A percentile compares a stretch with the other conserved stretches of the same genome.
These are phyloP conservation scores for Thielaviopsis musarum DNA, from an alignment of 2,329 filamentous ascomycete species.

Conservation along the genomic window DNA sequence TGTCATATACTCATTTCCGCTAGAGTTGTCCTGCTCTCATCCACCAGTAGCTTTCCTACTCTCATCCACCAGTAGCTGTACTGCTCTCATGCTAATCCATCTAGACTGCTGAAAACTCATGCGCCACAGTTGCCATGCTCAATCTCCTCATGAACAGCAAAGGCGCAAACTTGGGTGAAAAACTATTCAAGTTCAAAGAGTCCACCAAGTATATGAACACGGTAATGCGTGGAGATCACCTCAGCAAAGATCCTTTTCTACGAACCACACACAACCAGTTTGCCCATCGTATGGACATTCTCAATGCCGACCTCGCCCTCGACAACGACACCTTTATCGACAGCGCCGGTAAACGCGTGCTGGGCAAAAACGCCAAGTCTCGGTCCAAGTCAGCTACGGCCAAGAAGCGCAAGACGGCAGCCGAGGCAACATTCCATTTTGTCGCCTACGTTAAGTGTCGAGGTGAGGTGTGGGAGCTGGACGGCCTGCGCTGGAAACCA, in stretches of 20 bases:
- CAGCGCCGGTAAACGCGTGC: constrained; percentile 17
- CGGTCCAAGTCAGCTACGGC: constrained; percentile 16
- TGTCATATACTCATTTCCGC: constrained; percentile 11
- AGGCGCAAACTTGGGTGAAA: constrained; percentile 48
- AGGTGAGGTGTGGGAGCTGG: constrained; percentile 72
- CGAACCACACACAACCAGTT: constrained; percentile 79
- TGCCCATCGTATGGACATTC: constrained; percentile 58
- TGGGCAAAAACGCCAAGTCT: constrained; percentile 18
- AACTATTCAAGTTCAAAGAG: constrained; percentile 55
- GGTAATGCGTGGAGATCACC: constrained; percentile 55
- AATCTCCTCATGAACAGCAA: constrained; percentile 84
- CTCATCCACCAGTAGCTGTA: no score
- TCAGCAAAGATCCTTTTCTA: constrained; percentile 61
- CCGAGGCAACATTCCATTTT: constrained; percentile 65
- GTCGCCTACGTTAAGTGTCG: constrained; percentile 69
- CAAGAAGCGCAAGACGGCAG: constrained; percentile 21
- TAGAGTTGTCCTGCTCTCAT: neutral
- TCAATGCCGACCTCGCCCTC: constrained; percentile 52
- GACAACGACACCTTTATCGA: constrained; percentile 33
- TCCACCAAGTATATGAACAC: constrained; percentile 53
- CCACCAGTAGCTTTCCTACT: neutral
- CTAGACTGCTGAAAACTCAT: constrained; percentile 61
- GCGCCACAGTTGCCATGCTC: constrained; percentile 79
- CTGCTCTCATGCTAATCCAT: constrained; percentile 20
- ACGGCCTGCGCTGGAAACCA: constrained; percentile 63